phyloP scores from a whole-genome alignment of 1,284 basidiomycete genomes.

The Heterobasidion occidentale region DNA sequence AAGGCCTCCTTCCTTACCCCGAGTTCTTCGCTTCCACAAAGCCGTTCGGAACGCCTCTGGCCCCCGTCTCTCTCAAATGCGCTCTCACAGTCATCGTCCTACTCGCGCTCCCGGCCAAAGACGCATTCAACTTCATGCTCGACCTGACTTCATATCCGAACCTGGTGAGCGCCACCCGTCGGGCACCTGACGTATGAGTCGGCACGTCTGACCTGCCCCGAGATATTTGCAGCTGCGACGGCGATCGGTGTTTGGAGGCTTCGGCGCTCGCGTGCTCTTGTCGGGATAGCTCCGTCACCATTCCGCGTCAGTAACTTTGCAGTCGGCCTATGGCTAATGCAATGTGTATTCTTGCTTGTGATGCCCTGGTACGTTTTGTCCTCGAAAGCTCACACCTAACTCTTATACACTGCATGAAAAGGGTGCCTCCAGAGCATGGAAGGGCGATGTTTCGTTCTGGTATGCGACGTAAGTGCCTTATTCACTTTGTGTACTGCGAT shows the following conservation, averaged over 20 bases:
- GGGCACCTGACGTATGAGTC: background rate
- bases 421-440: constrained; percentile 26
- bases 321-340: constrained; percentile 9
- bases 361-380: constrained; percentile 12
- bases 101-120: constrained; percentile 32
- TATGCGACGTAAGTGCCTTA: constrained; percentile 21
- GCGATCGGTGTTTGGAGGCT: constrained; percentile 12
- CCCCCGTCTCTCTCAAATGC: constrained; percentile 37
- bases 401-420: constrained; percentile 2
- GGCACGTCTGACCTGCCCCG: too few species aligned
- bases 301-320: constrained; percentile 9
- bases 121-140: constrained; percentile 50
- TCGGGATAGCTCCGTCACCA: constrained; percentile 8
- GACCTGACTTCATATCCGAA: constrained; percentile 24
- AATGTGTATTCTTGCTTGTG: constrained; percentile 10
- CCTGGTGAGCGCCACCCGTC: constrained; percentile 1
- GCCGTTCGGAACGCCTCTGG: constrained; percentile 39
- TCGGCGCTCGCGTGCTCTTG: constrained; percentile 7
- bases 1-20: constrained; percentile 35
- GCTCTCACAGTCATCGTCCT: constrained; percentile 44
- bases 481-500: background rate
- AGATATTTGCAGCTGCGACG: constrained; percentile 10
- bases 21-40: constrained; percentile 34
- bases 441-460: constrained; percentile 25
- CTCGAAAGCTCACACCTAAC: background rate